A percentile compares a stretch with the other conserved stretches of the same genome.
Evolutionary conservation across 352 stramenopile species (phyloP).

Genomic region (Phytophthora fragariae): DNA sequence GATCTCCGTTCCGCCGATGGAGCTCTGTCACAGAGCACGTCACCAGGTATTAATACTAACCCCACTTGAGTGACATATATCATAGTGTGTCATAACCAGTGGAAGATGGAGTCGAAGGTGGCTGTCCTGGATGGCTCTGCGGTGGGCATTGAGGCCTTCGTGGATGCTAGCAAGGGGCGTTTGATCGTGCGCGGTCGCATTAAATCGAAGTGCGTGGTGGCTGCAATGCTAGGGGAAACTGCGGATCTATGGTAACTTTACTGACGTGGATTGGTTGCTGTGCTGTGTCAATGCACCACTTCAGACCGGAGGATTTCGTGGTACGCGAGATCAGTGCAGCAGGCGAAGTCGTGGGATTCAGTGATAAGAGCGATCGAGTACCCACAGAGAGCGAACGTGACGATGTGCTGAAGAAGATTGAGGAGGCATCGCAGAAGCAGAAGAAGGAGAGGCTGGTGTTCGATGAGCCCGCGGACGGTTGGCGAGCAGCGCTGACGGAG

Average conservation of each 20-base stretch:
- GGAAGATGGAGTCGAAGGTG: neutral
- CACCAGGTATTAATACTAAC: neutral
- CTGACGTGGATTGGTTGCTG: constrained; percentile 4
- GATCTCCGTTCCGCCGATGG: constrained; percentile 11
- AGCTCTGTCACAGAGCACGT: neutral
- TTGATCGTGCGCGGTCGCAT: constrained; percentile 44
- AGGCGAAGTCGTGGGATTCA: constrained; percentile 51
- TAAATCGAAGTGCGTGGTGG: constrained; percentile 54
- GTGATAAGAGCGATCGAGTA: constrained; percentile 29
- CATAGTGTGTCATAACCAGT: neutral
- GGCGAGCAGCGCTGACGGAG: constrained; percentile 49
- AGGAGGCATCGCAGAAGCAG: constrained; percentile 37
- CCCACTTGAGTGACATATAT: neutral
- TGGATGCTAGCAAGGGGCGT: constrained; percentile 23
- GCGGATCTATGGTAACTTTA: neutral
- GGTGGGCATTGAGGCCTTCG: constrained; percentile 63
- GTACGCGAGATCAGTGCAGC: constrained; percentile 70
- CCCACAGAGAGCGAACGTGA: constrained; percentile 49
- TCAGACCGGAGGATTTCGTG: constrained; percentile 67
- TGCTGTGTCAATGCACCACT: neutral
- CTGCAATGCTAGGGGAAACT: neutral
- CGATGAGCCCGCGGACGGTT: constrained; percentile 55
- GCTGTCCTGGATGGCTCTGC: constrained; percentile 18
- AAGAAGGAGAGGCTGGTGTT: constrained; percentile 63
- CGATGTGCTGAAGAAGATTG: constrained; percentile 40